Conservation (phyloP, 2,329 filamentous ascomycete species). For the Leptographium radiaticola region DNA sequence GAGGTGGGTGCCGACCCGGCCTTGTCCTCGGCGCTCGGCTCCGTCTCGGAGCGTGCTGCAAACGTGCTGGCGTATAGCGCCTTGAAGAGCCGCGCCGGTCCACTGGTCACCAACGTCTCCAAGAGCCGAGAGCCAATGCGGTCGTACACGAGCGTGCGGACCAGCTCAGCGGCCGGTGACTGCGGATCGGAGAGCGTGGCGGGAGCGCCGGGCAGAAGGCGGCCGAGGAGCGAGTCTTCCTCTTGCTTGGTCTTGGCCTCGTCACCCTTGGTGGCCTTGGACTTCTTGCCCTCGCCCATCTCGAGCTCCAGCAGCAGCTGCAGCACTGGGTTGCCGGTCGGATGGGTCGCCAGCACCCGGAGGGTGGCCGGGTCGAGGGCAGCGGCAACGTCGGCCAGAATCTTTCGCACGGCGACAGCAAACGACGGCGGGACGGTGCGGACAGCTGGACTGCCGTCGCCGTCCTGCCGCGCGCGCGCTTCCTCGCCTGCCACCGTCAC, state of each 20-base stretch:
- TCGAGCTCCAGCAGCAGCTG: slow-evolving; percentile 84
- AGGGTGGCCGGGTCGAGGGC: slow-evolving; percentile 69
- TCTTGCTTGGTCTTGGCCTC: slow-evolving; percentile 19
- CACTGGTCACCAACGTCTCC: slow-evolving; percentile 69
- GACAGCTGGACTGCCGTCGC: slow-evolving; percentile 20
- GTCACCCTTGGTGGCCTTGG: slow-evolving; percentile 20
- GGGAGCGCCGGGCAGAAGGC: slow-evolving; percentile 64
- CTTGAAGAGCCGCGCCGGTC: slow-evolving; percentile 85
- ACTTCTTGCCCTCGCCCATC: slow-evolving; percentile 57
- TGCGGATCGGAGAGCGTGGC: slow-evolving; percentile 57
- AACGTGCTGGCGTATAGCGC: slow-evolving; percentile 69
- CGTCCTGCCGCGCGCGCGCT: slow-evolving; percentile 17
- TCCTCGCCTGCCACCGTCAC: slow-evolving; percentile 44
- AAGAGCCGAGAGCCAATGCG: slow-evolving; percentile 79
- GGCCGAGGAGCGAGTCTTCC: slow-evolving; percentile 48
- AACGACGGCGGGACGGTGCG: slow-evolving; percentile 68
- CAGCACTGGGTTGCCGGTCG: slow-evolving; percentile 83
- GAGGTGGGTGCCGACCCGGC: background rate
- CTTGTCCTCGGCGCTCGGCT: background rate
- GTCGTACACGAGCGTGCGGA: slow-evolving; percentile 82
- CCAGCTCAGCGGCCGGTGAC: slow-evolving; percentile 61
- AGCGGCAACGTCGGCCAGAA: slow-evolving; percentile 64
- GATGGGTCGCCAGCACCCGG: slow-evolving; percentile 73
- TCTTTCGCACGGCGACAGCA: slow-evolving; percentile 60
- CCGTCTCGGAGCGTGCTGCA: slow-evolving; percentile 43